Evolutionary conservation across 306 rosid genomes (phyloP).

Genomic region (Purshia tridentata): DNA sequence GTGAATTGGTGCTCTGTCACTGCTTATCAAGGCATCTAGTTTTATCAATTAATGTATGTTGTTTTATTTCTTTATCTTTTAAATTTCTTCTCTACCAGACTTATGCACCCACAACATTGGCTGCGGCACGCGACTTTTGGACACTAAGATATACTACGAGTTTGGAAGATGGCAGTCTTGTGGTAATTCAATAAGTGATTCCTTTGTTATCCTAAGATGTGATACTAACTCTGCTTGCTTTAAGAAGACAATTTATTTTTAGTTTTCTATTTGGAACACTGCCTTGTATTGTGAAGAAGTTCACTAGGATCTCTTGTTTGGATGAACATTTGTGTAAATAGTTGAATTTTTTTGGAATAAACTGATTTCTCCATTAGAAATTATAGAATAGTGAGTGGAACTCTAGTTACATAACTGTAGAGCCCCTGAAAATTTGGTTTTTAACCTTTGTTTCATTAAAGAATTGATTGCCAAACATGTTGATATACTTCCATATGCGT

Average conservation of each 20-base stretch:
- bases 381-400: too few relatives aligned
- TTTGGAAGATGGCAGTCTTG: slow-evolving; percentile 97
- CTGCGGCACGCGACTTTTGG: slow-evolving; percentile 98
- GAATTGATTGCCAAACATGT: too few relatives aligned
- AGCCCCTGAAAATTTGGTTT: too few relatives aligned
- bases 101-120: slow-evolving; percentile 92
- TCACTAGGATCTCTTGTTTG: too few relatives aligned
- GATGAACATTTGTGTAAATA: too few relatives aligned
- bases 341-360: too few relatives aligned
- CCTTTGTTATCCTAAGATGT: not conserved
- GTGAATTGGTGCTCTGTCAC: not conserved
- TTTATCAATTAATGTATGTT: not conserved
- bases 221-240: not conserved
- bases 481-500: not conserved
- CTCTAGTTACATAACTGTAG: too few relatives aligned
- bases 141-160: slow-evolving; percentile 81
- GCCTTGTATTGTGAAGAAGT: too few relatives aligned
- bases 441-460: too few relatives aligned
- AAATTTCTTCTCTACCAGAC: slow-evolving; percentile 46
- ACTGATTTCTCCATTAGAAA: too few relatives aligned
- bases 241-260: too few relatives aligned
- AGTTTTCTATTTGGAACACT: too few relatives aligned
- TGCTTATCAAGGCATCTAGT: not conserved
- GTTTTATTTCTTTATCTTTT: not conserved
- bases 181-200: slow-evolving; percentile 45